Evolutionary conservation across 106 monocot species (phyloP).

Genomic region (Allium sativum): DNA sequence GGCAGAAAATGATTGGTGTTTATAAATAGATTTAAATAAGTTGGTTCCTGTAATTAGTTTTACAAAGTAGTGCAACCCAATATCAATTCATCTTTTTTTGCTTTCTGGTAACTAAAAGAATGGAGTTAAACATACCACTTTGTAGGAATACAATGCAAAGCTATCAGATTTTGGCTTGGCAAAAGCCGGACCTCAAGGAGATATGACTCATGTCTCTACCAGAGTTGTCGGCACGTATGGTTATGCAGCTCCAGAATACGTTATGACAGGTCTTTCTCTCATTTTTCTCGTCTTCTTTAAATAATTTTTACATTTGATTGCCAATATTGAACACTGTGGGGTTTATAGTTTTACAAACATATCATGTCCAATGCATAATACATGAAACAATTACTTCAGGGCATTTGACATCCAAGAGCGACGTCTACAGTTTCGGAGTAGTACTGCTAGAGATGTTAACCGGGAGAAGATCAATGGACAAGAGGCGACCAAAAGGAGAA

Average conservation of each 20-base stretch:
- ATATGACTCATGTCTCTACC: constrained; percentile 88
- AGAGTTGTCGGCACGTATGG: constrained; percentile 91
- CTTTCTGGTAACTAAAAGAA: too few species aligned
- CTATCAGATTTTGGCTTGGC: constrained; percentile 93
- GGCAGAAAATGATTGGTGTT: neutral
- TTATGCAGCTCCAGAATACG: constrained; percentile 94
- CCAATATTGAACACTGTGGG: too few species aligned
- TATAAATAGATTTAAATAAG: neutral
- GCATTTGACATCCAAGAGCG: constrained; percentile 82
- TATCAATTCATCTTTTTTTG: too few species aligned
- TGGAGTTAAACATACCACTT: neutral
- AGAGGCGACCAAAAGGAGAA: constrained; percentile 58
- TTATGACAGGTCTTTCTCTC: constrained; percentile 65
- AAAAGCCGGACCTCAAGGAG: constrained; percentile 86
- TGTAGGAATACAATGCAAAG: constrained; percentile 81
- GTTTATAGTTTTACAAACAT: too few species aligned
- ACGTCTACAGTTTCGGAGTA: constrained; percentile 88
- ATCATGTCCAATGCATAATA: too few species aligned
- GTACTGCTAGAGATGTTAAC: constrained; percentile 85
- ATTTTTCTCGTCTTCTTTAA: too few species aligned
- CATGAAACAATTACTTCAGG: constrained; percentile 19
- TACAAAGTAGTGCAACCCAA: too few species aligned
- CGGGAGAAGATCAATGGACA: constrained; percentile 74
- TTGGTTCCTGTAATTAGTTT: neutral
- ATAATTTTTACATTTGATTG: too few species aligned